phyloP scores from a whole-genome alignment of 176 grass and related monocot species.

The Triticum monococcum region DNA sequence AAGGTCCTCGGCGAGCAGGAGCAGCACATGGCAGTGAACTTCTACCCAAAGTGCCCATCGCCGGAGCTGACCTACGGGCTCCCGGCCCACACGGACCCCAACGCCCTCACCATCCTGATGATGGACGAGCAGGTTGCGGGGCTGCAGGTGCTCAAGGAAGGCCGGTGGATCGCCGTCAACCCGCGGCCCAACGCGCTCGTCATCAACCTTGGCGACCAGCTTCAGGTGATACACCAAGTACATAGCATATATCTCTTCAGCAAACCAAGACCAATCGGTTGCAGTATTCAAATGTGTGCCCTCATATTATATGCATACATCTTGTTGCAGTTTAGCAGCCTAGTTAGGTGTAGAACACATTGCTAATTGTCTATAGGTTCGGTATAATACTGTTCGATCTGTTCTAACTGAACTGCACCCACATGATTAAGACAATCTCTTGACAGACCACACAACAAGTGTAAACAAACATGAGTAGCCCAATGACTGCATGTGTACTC shows the following conservation, averaged over 20 bases:
- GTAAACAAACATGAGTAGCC: background rate
- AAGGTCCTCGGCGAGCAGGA: constrained; percentile 68
- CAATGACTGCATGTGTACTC: background rate
- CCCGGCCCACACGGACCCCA: constrained; percentile 82
- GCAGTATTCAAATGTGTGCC: background rate
- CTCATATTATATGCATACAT: background rate
- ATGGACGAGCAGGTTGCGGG: constrained; percentile 70
- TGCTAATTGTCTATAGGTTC: background rate
- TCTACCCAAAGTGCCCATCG: constrained; percentile 82
- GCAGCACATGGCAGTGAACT: constrained; percentile 90
- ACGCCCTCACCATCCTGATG: constrained; percentile 84
- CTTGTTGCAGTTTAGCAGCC: background rate
- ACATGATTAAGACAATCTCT: background rate
- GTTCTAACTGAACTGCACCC: background rate
- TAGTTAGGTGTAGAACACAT: background rate
- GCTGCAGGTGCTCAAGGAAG: constrained; percentile 61
- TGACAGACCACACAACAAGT: background rate
- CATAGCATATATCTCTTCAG: background rate
- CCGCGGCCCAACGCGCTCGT: constrained; percentile 59
- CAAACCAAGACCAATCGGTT: background rate
- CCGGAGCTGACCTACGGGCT: constrained; percentile 82
- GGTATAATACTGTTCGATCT: background rate
- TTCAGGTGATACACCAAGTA: constrained; percentile 49
- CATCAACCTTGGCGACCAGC: constrained; percentile 82
- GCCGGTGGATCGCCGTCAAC: constrained; percentile 74